Conservation (phyloP, 176 grass and related monocot species). For the Pontederia paniculata region DNA sequence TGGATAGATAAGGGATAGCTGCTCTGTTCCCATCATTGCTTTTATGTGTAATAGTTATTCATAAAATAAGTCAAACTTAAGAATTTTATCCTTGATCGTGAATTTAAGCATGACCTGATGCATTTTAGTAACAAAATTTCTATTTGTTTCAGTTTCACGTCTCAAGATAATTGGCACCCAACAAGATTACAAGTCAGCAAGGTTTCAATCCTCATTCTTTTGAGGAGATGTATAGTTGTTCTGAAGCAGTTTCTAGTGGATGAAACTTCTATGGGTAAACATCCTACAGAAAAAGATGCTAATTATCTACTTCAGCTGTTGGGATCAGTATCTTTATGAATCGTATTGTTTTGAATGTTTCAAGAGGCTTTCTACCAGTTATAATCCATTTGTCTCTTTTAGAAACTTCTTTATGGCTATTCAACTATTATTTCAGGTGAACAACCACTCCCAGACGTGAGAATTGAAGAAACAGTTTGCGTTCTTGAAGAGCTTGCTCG, state of each 20-base stretch:
- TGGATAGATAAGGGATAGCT: too few relatives aligned
- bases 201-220: slow-evolving; percentile 65
- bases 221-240: slow-evolving; percentile 80
- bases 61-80: too few relatives aligned
- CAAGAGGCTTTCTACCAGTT: too few relatives aligned
- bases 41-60: too few relatives aligned
- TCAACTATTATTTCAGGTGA: slow-evolving; percentile 45
- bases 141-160: slow-evolving; percentile 45
- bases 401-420: neutral
- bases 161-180: slow-evolving; percentile 29
- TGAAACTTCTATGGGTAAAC: slow-evolving; percentile 79
- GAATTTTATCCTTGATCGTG: too few relatives aligned
- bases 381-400: neutral
- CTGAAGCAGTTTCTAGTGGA: slow-evolving; percentile 78
- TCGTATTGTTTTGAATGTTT: neutral
- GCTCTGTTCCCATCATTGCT: too few relatives aligned
- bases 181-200: slow-evolving; percentile 60
- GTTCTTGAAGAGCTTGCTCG: slow-evolving; percentile 92
- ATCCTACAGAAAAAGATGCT: neutral
- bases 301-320: neutral
- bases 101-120: too few relatives aligned
- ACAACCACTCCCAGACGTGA: slow-evolving; percentile 59
- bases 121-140: slow-evolving; percentile 6
- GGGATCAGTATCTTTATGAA: neutral
- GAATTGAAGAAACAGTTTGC: slow-evolving; percentile 70